phyloP scores from a whole-genome alignment of 2,329 filamentous ascomycete genomes.

The Lecanoromycetidae sp. region DNA sequence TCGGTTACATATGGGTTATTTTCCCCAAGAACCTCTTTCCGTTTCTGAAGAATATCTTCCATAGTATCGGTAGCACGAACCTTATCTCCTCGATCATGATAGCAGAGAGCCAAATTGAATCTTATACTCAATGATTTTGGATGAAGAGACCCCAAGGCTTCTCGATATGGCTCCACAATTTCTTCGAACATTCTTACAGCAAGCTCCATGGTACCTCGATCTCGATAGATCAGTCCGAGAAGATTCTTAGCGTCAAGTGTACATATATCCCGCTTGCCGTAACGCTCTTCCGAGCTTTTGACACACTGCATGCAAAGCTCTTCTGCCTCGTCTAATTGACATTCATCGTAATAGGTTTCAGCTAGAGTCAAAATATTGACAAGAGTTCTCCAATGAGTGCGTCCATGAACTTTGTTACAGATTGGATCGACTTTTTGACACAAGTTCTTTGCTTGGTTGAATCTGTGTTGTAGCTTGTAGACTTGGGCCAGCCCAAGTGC shows the following conservation, averaged over 20 bases:
- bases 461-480: no score
- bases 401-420: neutral
- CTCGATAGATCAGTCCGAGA: no score
- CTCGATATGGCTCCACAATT: no score
- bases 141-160: neutral
- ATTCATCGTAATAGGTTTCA: neutral
- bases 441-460: neutral
- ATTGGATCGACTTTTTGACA: neutral
- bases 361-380: neutral
- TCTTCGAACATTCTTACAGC: no score
- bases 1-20: no score
- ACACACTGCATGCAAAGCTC: neutral
- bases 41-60: no score
- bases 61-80: no score
- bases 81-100: no score
- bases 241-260: no score
- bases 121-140: neutral
- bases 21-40: no score
- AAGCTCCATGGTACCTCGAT: no score
- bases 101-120: neutral
- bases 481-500: neutral
- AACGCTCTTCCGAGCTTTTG: neutral
- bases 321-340: constrained; percentile 1
- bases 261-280: no score
- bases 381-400: neutral